Evolutionary conservation across 441 rosid species (phyloP).

Genomic region (Bruguiera hainesii): DNA sequence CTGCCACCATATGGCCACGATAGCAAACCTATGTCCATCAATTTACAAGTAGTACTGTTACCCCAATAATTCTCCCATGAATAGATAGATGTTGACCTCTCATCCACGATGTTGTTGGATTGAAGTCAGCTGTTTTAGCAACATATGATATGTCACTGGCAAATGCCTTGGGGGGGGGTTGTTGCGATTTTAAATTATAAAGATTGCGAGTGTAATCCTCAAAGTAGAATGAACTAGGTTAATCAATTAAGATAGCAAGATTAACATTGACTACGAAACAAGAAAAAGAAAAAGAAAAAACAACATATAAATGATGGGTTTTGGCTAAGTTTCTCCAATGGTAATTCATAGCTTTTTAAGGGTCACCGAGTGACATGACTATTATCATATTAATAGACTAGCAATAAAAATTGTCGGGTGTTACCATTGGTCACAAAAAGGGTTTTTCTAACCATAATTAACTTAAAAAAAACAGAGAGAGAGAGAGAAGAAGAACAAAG

Average conservation of each 20-base stretch:
- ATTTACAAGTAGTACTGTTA: background rate
- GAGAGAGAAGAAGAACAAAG: too few relatives aligned
- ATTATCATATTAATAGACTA: background rate
- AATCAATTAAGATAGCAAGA: background rate
- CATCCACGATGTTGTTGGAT: slow-evolving; percentile 13
- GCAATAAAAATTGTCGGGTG: background rate
- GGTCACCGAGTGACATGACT: background rate
- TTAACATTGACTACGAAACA: background rate
- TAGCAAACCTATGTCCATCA: too few relatives aligned
- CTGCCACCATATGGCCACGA: too few relatives aligned
- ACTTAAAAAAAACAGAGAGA: too few relatives aligned
- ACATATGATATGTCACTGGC: background rate
- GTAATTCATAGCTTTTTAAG: background rate
- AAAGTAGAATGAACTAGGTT: too few relatives aligned
- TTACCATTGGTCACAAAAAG: too few relatives aligned
- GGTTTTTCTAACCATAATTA: too few relatives aligned
- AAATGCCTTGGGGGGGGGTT: background rate
- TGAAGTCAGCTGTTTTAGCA: slow-evolving; percentile 1
- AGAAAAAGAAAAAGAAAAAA: background rate
- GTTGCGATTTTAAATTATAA: too few relatives aligned
- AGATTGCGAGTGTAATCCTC: too few relatives aligned
- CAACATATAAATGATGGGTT: too few relatives aligned
- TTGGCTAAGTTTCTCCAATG: too few relatives aligned
- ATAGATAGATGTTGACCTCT: slow-evolving; percentile 22
- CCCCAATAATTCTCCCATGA: slow-evolving; percentile 23